These are phyloP conservation scores for Medakamo hakoo DNA, from an alignment of 139 green algal species.

Conservation along the genomic window DNA sequence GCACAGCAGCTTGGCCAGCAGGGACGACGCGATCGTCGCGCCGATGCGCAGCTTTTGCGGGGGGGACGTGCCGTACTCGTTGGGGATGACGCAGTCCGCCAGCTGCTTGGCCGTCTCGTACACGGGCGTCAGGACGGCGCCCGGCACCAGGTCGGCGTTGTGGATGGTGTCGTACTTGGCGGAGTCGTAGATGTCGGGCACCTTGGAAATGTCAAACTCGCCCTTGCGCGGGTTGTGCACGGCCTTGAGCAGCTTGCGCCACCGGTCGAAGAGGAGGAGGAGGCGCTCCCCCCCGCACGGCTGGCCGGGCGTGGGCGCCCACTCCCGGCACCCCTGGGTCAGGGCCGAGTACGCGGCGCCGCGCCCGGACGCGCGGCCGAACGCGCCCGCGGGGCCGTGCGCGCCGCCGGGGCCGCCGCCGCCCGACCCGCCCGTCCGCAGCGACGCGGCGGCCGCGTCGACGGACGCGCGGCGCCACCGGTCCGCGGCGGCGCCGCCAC, in stretches of 20 bases:
- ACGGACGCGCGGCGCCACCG: no score
- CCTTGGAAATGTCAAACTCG: conserved; percentile 76
- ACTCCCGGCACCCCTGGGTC: conserved; percentile 48
- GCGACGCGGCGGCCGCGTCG: no score
- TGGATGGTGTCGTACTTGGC: conserved; percentile 92
- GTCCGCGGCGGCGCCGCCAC: neutral
- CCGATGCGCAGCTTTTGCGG: conserved; percentile 61
- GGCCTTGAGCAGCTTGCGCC: conserved; percentile 75
- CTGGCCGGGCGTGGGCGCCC: conserved; percentile 15
- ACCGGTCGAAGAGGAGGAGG: conserved; percentile 84
- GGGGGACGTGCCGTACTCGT: conserved; percentile 67
- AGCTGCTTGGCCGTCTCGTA: conserved; percentile 53
- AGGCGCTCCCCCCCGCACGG: conserved; percentile 67
- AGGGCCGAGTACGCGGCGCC: conserved; percentile 52
- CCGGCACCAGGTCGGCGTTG: conserved; percentile 61
- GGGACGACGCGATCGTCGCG: conserved; percentile 36
- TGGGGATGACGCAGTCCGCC: conserved; percentile 69
- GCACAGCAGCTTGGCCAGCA: conserved; percentile 83
- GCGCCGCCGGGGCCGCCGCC: no score
- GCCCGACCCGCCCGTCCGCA: no score
- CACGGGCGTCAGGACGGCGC: conserved; percentile 36
- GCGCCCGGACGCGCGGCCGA: no score
- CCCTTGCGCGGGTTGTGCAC: conserved; percentile 69
- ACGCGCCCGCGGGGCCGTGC: no score
- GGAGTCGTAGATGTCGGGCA: conserved; percentile 89